These are phyloP conservation scores for Pilaira anomala DNA, from an alignment of 192 early-diverging fungal species.

Conservation along the genomic window DNA sequence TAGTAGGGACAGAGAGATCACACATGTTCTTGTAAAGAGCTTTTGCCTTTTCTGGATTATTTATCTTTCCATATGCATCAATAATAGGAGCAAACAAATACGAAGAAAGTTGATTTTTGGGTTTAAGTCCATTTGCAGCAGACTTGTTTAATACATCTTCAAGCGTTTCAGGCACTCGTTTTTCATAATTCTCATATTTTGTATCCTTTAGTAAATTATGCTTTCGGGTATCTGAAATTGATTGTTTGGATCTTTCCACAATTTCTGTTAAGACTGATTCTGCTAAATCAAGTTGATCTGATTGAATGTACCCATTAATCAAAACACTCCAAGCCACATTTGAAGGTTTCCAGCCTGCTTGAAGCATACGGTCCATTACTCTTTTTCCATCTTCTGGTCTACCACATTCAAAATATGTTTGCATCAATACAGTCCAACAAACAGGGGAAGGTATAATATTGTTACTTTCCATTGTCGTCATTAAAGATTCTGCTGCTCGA, in stretches of 20 bases:
- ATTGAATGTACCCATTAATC: slow-evolving; percentile 39
- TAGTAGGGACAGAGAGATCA: slow-evolving; percentile 31
- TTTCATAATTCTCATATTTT: background rate
- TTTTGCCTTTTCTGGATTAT: slow-evolving; percentile 28
- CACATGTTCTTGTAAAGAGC: slow-evolving; percentile 43
- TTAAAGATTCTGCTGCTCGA: slow-evolving; percentile 34
- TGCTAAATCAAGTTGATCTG: slow-evolving; percentile 34
- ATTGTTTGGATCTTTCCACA: background rate
- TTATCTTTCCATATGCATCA: slow-evolving; percentile 36
- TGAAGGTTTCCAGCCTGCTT: slow-evolving; percentile 38
- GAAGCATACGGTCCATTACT: slow-evolving; percentile 44
- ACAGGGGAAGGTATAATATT: slow-evolving; percentile 36
- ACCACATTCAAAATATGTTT: slow-evolving; percentile 40
- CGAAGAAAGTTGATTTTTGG: slow-evolving; percentile 11
- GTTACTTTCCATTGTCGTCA: slow-evolving; percentile 42
- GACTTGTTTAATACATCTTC: slow-evolving; percentile 22
- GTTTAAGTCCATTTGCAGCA: background rate
- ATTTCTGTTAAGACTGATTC: slow-evolving; percentile 13
- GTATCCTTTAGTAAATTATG: slow-evolving; percentile 1
- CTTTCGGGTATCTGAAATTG: background rate
- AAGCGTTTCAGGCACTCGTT: slow-evolving; percentile 10
- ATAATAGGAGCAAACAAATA: slow-evolving; percentile 47
- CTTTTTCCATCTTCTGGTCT: slow-evolving; percentile 35
- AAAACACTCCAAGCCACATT: slow-evolving; percentile 41
- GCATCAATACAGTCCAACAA: slow-evolving; percentile 50